phyloP scores from a whole-genome alignment of 805 yeast species.

The Teunomyces funiuensis region DNA sequence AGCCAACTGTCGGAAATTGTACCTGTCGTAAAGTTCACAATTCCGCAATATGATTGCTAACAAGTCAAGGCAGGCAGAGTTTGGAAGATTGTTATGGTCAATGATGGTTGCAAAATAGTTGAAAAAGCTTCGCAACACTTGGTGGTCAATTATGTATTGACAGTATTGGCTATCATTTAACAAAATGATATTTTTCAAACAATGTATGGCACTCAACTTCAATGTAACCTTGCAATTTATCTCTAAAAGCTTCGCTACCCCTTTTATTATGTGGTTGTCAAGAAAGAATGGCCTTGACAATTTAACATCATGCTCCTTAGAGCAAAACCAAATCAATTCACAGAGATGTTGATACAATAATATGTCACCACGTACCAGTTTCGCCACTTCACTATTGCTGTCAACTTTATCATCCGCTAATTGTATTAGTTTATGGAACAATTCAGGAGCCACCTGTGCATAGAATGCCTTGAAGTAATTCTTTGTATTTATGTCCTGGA shows the following conservation, averaged over 20 bases:
- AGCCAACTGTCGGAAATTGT: conserved; percentile 30
- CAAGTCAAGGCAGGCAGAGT: conserved; percentile 74
- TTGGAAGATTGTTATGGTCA: conserved; percentile 59
- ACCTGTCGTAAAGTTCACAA: conserved; percentile 19
- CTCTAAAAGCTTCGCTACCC: conserved; percentile 51
- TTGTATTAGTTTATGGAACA: conserved; percentile 51
- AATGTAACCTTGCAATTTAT: conserved; percentile 48
- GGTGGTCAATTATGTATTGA: conserved; percentile 54
- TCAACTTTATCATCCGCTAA: conserved; percentile 16
- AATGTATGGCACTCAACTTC: conserved; percentile 66
- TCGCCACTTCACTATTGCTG: conserved; percentile 6
- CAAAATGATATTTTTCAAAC: conserved; percentile 60
- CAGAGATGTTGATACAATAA: conserved; percentile 58
- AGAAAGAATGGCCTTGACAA: conserved; percentile 63
- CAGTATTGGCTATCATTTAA: conserved; percentile 64
- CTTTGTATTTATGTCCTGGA: conserved; percentile 35
- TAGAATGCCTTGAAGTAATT: conserved; percentile 63
- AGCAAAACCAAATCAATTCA: conserved; percentile 68
- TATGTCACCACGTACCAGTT: conserved; percentile 30
- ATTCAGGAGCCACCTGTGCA: conserved; percentile 53
- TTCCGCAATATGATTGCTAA: conserved; percentile 43
- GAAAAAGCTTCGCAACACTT: conserved; percentile 51
- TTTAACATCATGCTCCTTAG: conserved; percentile 58
- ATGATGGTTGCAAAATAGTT: conserved; percentile 48
- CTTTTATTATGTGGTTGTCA: conserved; percentile 56